Evolutionary conservation across 805 yeast species (phyloP), one percentile per base, ranked within the genome.

Genomic region (Wickerhamomyces xylosicus): DNA sequence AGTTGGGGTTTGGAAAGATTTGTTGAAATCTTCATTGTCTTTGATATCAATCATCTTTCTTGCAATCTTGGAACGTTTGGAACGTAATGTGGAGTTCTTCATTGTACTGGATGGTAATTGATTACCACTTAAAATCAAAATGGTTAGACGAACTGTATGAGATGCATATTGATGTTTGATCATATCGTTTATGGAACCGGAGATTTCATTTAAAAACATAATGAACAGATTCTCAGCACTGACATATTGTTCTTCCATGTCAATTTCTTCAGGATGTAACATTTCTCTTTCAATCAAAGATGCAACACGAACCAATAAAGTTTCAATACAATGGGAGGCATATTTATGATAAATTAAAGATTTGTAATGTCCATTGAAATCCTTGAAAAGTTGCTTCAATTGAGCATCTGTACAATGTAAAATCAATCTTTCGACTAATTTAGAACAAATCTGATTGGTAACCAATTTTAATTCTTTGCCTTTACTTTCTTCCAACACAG

Each of bases 381-480:
- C 74, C 42, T 68, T 70, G 58, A 80, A 83, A 1, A 89, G 54
- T 25, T 66, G 64, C 49, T 78, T 77, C 42, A 86, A 59, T 56
- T 86, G 94, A 11, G 60, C 64, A 44, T 77, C 79, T 20, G 71
- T 67, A 14, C 89, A 80, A 16, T 66, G 62, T 33, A 84, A 60
- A n/a, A 90, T 72, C 44, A 90, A 63, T 54, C 98, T 69, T 60
- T 90, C 98, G 67, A 92, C 70, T 42, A 92, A 67, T 57, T 90
- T 90, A 19, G 97, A 90, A 58, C 97, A 87, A 41, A 90, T 86
- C 54, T 89, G 97, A 54, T 90, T 89, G 3, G 96, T 90, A 4
- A 84, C 95, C 32, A 90, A 67, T 59, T 92, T 90, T 48, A 92
- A 65, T 59, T 90, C 97, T 51, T 89, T 87, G 2, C 95, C 96